These are phyloP conservation scores for Xylaria sp. DNA, from an alignment of 2,329 filamentous ascomycete species.

Conservation along the genomic window DNA sequence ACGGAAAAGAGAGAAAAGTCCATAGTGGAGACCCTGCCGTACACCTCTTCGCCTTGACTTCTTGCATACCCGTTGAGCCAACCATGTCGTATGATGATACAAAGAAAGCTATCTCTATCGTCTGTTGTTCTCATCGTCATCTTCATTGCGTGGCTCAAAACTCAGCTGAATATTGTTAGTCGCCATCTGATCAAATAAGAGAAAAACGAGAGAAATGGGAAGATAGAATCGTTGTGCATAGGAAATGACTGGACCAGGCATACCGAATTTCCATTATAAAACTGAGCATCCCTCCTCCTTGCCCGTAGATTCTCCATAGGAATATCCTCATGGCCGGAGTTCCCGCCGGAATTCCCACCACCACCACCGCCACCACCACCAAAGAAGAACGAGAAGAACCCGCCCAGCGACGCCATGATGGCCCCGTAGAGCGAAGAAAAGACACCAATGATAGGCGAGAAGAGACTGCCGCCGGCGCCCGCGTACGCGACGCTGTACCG, in stretches of 20 bases:
- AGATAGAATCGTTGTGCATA: not conserved
- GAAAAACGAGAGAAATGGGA: not conserved
- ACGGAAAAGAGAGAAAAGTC: not conserved
- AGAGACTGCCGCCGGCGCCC: slow-evolving; percentile 44
- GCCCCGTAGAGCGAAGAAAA: slow-evolving; percentile 40
- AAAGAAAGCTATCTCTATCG: not conserved
- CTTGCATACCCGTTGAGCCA: not conserved
- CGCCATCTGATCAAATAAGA: not conserved
- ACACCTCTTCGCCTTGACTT: not conserved
- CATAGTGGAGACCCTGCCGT: not conserved
- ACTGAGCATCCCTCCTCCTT: slow-evolving; percentile 66
- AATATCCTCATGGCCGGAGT: slow-evolving; percentile 38
- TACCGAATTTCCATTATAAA: slow-evolving; percentile 94
- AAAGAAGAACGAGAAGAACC: slow-evolving; percentile 43
- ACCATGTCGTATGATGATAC: not conserved
- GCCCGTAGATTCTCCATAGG: slow-evolving; percentile 49
- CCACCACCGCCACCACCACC: slow-evolving; percentile 36
- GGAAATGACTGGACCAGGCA: slow-evolving; percentile 44
- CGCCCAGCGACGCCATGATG: slow-evolving; percentile 43
- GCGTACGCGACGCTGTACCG: slow-evolving; percentile 57
- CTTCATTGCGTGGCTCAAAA: slow-evolving; percentile 35
- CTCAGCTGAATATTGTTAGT: slow-evolving; percentile 28
- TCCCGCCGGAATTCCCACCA: slow-evolving; percentile 4
- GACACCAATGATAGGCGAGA: slow-evolving; percentile 45
- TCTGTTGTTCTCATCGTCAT: slow-evolving; percentile 21